Base-by-base conservation (phyloP, 2,329 filamentous ascomycete species). In the Colletotrichum sp. region DNA sequence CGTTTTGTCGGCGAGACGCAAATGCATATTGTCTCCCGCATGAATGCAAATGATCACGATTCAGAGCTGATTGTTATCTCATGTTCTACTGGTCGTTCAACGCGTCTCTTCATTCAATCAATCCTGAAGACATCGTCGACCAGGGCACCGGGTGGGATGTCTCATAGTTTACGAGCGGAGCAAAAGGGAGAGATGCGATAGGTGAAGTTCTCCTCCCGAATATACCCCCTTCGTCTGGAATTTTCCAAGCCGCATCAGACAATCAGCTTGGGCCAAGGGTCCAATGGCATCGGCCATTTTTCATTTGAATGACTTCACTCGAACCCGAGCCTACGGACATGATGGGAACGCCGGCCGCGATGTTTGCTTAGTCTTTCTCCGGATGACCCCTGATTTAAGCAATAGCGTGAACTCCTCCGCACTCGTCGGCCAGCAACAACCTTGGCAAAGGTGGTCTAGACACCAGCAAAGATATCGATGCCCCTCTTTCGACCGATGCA, bases 401-500 rank as follows among this genome's bases (percentile, higher is more conserved):
- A 57, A 69, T 21, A 24, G 24, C 15, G 24, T 24, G 39, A 39
- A 36, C 32, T 34, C 21, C 32, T 49, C 57, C 57, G 26, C 39
- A 15, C 13, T 30, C 18, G 44, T 44, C n/a, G 9, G 10, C 64
- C 16, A n/a, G 63, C 21, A 18, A 26, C 26, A 64, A 49, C 52
- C 63, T 59, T 52, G 73, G 21, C 57, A 12, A 24, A 18, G 26
- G 3, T 15, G 44, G 57, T 69, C 57, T 64, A 44, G 63, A 72
- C 73, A 34, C 18, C 15, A 7, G n/a, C 26, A 44, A 36, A 26
- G 12, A 6, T 24, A 36, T 55, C 13, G 55, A 59, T 73, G 18
- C 64, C 69, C 70, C 69, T 72, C 63, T 72, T 69, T 76, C 64
- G 39, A 52, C 32, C 64, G 57, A 76, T 76, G 69, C 70, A 55